A percentile compares a stretch with the other conserved stretches of the same genome.
phyloP scores from a whole-genome alignment of 306 rosid genomes.

The Castanopsis chinensis region DNA sequence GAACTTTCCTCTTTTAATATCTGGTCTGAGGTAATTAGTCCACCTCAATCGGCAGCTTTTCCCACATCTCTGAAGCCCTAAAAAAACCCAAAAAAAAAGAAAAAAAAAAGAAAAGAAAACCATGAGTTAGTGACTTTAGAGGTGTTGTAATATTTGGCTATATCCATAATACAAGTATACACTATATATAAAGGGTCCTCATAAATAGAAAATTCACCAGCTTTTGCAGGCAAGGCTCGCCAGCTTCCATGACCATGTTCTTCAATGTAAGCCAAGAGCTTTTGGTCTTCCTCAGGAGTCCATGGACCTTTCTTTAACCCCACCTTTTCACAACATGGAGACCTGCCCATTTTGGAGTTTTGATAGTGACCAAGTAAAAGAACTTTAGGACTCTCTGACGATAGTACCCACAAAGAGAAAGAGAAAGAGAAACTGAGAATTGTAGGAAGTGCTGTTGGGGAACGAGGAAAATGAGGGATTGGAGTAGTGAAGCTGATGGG shows the following conservation, averaged over 20 bases:
- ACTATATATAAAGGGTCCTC: background rate
- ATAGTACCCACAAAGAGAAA: background rate
- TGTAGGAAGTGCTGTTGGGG: background rate
- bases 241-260: conserved; percentile 8
- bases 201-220: conserved; percentile 4
- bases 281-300: conserved; percentile 28
- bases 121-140: background rate
- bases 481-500: background rate
- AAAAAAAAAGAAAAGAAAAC: background rate
- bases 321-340: conserved; percentile 28
- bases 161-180: background rate
- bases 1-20: conserved; percentile 53
- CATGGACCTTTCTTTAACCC: conserved; percentile 41
- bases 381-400: background rate
- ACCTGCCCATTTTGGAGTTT: conserved; percentile 20
- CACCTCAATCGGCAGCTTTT: conserved; percentile 58
- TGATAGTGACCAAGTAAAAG: background rate
- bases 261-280: background rate
- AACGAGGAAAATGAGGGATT: background rate
- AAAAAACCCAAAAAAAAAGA: background rate
- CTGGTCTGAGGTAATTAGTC: conserved; percentile 53
- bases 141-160: background rate
- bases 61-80: conserved; percentile 54
- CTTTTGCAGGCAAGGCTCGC: conserved; percentile 27
- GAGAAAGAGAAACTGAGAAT: background rate